Evolutionary conservation across 2,329 filamentous ascomycete species (phyloP).

Genomic region (Grosmannia penicillata): DNA sequence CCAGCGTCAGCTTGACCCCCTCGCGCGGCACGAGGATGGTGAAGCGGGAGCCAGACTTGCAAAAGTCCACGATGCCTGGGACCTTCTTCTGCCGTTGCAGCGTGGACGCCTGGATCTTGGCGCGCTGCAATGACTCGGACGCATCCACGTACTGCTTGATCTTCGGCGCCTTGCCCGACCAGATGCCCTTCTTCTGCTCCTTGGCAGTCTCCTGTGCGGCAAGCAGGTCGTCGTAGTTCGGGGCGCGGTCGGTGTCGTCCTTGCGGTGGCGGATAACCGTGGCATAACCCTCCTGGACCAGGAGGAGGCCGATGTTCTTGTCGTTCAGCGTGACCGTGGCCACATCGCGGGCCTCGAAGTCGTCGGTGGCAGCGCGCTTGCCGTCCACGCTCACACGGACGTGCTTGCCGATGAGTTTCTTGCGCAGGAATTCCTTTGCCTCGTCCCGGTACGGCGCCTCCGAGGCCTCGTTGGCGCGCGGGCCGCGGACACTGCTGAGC

Average conservation of each 20-base stretch:
- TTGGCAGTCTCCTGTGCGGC: conserved; percentile 72
- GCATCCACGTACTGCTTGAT: conserved; percentile 74
- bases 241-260: conserved; percentile 84
- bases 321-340: conserved; percentile 71
- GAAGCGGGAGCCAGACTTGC: conserved; percentile 93
- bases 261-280: conserved; percentile 90
- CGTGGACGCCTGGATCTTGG: conserved; percentile 80
- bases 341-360: conserved; percentile 89
- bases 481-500: conserved; percentile 83
- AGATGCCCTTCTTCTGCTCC: conserved; percentile 84
- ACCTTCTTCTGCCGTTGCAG: conserved; percentile 86
- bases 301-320: conserved; percentile 69
- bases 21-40: conserved; percentile 84
- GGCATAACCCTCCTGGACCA: conserved; percentile 88
- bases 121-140: conserved; percentile 85
- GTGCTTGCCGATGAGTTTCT: conserved; percentile 90
- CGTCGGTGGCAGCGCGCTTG: conserved; percentile 75
- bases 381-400: conserved; percentile 82
- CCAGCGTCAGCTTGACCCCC: conserved; percentile 86
- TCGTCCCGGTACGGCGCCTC: conserved; percentile 83
- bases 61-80: conserved; percentile 88
- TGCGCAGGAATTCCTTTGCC: conserved; percentile 90
- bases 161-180: conserved; percentile 79
- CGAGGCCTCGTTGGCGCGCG: conserved; percentile 73
- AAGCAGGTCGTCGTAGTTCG: conserved; percentile 83